Conservation (phyloP, 345 rosid genomes). For the Anastatica hierochuntica region DNA sequence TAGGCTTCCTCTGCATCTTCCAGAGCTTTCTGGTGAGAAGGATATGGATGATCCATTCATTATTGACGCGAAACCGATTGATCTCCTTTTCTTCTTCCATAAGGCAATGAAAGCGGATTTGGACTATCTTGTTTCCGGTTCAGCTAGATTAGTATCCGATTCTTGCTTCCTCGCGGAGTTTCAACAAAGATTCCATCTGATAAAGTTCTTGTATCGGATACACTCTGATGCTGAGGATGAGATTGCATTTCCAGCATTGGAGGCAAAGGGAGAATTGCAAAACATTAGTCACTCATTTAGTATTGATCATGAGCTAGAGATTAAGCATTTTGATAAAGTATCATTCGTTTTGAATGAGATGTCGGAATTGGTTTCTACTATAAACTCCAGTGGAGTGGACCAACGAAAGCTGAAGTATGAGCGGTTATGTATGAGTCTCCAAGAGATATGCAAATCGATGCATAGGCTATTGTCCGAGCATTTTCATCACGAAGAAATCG, state of each 20-base stretch:
- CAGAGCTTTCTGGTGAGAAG: constrained; percentile 29
- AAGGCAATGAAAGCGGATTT: constrained; percentile 72
- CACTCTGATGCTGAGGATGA: constrained; percentile 77
- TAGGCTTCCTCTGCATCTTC: constrained; percentile 17
- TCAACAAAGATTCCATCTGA: constrained; percentile 39
- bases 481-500: constrained; percentile 59
- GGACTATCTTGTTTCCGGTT: constrained; percentile 51
- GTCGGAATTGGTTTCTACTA: constrained; percentile 27
- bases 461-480: constrained; percentile 61
- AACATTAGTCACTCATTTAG: constrained; percentile 56
- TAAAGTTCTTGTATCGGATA: constrained; percentile 43
- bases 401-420: constrained; percentile 25
- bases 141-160: constrained; percentile 45
- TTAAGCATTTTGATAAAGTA: constrained; percentile 37
- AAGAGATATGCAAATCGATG: constrained; percentile 46
- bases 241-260: constrained; percentile 73
- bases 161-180: constrained; percentile 43
- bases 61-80: constrained; percentile 48
- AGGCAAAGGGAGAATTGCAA: constrained; percentile 49
- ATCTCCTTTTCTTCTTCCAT: constrained; percentile 68
- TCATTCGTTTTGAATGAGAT: constrained; percentile 56
- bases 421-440: constrained; percentile 49
- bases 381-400: constrained; percentile 16
- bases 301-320: constrained; percentile 61
- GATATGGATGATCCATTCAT: constrained; percentile 17